Percentiles rank a stretch among this genome's conserved stretches.
Conservation (phyloP, 208 protist species). For the Trypanosoma lewisi region DNA sequence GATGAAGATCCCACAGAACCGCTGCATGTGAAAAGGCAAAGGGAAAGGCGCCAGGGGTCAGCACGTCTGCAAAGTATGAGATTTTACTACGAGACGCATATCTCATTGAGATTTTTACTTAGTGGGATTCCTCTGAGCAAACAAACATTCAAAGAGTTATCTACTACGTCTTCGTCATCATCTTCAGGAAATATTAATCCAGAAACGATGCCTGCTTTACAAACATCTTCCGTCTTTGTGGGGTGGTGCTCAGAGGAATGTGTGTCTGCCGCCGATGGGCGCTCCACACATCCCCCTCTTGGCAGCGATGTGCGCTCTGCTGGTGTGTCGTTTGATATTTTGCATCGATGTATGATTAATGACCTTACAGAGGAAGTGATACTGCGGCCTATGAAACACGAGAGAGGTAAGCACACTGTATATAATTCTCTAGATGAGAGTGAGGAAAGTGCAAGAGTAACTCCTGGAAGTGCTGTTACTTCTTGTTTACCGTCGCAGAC, state of each 20-base stretch:
- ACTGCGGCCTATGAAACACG: conserved; percentile 27
- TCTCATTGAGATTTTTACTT: conserved; percentile 60
- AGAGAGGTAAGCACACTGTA: conserved; percentile 9
- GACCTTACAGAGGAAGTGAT: conserved; percentile 17
- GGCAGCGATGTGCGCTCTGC: conserved; percentile 23
- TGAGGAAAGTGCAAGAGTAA: too few relatives aligned
- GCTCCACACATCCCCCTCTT: conserved; percentile 4
- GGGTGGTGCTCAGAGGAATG: conserved; percentile 40
- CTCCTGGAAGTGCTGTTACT: too few relatives aligned
- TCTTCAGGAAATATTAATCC: neutral
- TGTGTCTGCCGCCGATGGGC: conserved; percentile 23
- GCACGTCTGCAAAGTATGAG: neutral
- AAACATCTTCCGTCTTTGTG: conserved; percentile 26
- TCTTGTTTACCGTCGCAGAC: too few relatives aligned
- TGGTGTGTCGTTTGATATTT: conserved; percentile 41
- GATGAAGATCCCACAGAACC: conserved; percentile 7
- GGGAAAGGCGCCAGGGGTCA: conserved; percentile 1
- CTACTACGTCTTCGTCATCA: neutral
- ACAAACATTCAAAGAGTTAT: neutral
- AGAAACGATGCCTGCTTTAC: neutral
- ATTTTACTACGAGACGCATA: conserved; percentile 75
- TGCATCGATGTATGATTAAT: conserved; percentile 14
- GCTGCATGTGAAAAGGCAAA: neutral
- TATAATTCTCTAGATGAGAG: neutral
- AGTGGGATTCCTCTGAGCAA: conserved; percentile 13